Evolutionary conservation across 257 asterid genomes (phyloP).

Genomic region (Cynanchum wilfordii): DNA sequence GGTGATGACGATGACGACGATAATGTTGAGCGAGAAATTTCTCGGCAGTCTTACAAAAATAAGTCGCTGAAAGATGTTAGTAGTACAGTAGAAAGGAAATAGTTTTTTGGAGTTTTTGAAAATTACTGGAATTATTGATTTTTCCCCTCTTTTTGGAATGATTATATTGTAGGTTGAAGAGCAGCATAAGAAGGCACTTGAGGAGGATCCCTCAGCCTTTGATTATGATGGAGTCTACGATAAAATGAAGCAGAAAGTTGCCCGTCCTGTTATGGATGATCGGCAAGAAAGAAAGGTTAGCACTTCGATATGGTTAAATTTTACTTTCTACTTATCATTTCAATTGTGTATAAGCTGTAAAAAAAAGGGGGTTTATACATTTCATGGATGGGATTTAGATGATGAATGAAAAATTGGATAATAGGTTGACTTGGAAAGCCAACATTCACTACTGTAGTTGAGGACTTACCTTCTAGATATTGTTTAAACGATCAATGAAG

Average conservation of each 20-base stretch:
- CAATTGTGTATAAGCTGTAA: neutral
- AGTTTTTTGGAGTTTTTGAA: neutral
- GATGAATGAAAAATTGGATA: neutral
- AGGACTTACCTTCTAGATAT: neutral
- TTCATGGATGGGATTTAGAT: neutral
- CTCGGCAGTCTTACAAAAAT: slow-evolving; percentile 80
- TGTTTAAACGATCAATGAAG: neutral
- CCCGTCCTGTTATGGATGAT: slow-evolving; percentile 54
- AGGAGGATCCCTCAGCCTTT: slow-evolving; percentile 82
- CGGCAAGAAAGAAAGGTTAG: slow-evolving; percentile 68
- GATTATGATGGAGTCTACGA: slow-evolving; percentile 94
- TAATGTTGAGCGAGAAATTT: slow-evolving; percentile 67
- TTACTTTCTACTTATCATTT: neutral
- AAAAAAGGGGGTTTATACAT: neutral
- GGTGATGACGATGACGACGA: slow-evolving; percentile 66
- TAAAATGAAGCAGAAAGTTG: slow-evolving; percentile 74
- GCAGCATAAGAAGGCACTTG: slow-evolving; percentile 84
- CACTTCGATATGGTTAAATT: slow-evolving; percentile 6
- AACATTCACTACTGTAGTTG: neutral
- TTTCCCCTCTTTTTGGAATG: neutral
- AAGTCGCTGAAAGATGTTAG: slow-evolving; percentile 74
- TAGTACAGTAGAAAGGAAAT: neutral
- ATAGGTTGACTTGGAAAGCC: neutral
- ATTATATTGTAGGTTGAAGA: slow-evolving; percentile 55
- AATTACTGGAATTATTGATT: neutral